Conservation (phyloP, 1,139 yeast genomes). For the Yamadazyma triangularis region DNA sequence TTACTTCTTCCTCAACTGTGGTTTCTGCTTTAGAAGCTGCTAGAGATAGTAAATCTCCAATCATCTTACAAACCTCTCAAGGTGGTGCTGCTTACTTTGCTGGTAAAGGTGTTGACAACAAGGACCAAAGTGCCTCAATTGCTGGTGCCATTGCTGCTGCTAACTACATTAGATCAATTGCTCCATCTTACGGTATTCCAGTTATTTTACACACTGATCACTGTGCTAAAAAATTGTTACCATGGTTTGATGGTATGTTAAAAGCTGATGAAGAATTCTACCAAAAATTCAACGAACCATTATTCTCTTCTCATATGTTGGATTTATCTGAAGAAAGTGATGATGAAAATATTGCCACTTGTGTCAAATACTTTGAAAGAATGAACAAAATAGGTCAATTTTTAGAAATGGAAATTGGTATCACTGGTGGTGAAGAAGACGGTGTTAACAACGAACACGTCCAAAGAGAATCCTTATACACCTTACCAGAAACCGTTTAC, state of each 20-base stretch:
- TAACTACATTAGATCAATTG: conserved; percentile 93
- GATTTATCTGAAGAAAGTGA: conserved; percentile 97
- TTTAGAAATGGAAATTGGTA: conserved; percentile 99
- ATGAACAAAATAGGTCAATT: conserved; percentile 94
- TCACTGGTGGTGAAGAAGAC: conserved; percentile 99
- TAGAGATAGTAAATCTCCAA: conserved; percentile 92
- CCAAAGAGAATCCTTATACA: conserved; percentile 82
- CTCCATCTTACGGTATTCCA: conserved; percentile 96
- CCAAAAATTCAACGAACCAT: conserved; percentile 83
- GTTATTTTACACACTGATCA: conserved; percentile 97
- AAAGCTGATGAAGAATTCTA: conserved; percentile 93
- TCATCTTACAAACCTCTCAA: conserved; percentile 93
- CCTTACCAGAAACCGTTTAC: conserved; percentile 93
- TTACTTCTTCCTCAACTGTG: conserved; percentile 95
- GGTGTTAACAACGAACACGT: conserved; percentile 99
- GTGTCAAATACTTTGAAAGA: conserved; percentile 93
- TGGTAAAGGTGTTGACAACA: conserved; percentile 97
- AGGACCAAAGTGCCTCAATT: conserved; percentile 89
- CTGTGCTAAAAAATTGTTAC: conserved; percentile 96
- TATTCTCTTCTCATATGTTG: conserved; percentile 98
- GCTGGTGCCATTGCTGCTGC: conserved; percentile 98
- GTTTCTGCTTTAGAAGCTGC: conserved; percentile 98
- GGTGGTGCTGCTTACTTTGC: conserved; percentile 99
- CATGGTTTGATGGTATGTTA: conserved; percentile 98
- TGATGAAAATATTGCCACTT: conserved; percentile 90